These are phyloP conservation scores for Saraca asoca DNA, from an alignment of 331 rosid genomes.

Conservation along the genomic window DNA sequence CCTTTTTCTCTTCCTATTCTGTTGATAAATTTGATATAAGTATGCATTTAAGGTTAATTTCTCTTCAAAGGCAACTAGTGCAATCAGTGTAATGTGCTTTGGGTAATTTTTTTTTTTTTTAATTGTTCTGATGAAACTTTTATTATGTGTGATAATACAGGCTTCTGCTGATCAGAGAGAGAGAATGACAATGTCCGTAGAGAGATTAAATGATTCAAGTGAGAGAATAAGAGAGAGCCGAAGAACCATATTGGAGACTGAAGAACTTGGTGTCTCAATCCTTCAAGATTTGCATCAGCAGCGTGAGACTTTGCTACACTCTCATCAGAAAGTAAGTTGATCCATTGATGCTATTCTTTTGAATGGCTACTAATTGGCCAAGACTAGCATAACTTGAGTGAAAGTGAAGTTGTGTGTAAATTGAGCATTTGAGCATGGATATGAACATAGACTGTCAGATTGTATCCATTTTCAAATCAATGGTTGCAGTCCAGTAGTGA, in stretches of 20 bases:
- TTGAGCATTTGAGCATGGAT: no score
- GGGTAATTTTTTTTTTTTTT: no score
- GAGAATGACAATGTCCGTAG: slow-evolving; percentile 81
- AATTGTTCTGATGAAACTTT: no score
- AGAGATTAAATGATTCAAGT: slow-evolving; percentile 76
- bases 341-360: slow-evolving; percentile 18
- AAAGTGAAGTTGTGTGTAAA: no score
- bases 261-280: slow-evolving; percentile 87
- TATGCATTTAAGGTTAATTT: slow-evolving; percentile 8
- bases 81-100: slow-evolving; percentile 2
- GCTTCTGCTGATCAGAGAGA: slow-evolving; percentile 88
- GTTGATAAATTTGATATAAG: slow-evolving; percentile 21
- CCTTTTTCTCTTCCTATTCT: background rate
- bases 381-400: no score
- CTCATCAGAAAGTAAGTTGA: slow-evolving; percentile 70
- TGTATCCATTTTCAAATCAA: no score
- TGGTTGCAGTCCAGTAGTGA: no score
- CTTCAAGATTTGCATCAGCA: slow-evolving; percentile 96
- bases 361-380: background rate
- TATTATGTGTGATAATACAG: slow-evolving; percentile 47
- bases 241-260: slow-evolving; percentile 80
- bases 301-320: slow-evolving; percentile 87
- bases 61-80: slow-evolving; percentile 19
- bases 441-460: no score
- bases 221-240: slow-evolving; percentile 83